A percentile compares a stretch with the other conserved stretches of the same genome.
phyloP scores from a whole-genome alignment of 306 rosid species.

The Vigna angularis region DNA sequence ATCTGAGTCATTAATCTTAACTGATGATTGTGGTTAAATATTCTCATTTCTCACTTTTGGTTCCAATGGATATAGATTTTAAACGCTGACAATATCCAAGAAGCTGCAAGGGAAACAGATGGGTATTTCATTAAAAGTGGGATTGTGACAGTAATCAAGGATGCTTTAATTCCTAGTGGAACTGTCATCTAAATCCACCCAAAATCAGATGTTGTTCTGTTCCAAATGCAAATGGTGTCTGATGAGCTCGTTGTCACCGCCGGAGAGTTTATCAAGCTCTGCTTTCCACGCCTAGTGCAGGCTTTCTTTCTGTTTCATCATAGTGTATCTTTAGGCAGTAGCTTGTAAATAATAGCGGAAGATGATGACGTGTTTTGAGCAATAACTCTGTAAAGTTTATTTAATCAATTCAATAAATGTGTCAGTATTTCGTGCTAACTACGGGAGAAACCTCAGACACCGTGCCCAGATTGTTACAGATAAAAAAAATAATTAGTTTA shows the following conservation, averaged over 20 bases:
- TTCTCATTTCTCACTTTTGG: neutral
- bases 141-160: constrained; percentile 92
- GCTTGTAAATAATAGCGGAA: constrained; percentile 59
- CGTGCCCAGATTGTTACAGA: too few species aligned
- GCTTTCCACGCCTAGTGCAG: constrained; percentile 33
- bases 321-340: constrained; percentile 45
- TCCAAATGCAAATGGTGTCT: neutral
- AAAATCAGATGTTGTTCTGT: neutral
- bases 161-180: constrained; percentile 93
- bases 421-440: neutral
- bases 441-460: too few species aligned
- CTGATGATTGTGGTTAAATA: neutral
- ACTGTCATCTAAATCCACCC: constrained; percentile 60
- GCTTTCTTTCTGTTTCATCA: constrained; percentile 41
- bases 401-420: constrained; percentile 50
- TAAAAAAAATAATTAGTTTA: too few species aligned
- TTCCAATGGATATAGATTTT: constrained; percentile 77
- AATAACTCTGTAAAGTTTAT: constrained; percentile 43
- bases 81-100: constrained; percentile 83
- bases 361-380: constrained; percentile 49
- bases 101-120: constrained; percentile 97
- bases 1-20: neutral
- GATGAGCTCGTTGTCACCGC: constrained; percentile 19
- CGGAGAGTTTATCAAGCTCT: constrained; percentile 31
- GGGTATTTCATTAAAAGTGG: constrained; percentile 98